Conservation (phyloP, 495 filamentous ascomycete species). For the Bathelium albidoporum region DNA sequence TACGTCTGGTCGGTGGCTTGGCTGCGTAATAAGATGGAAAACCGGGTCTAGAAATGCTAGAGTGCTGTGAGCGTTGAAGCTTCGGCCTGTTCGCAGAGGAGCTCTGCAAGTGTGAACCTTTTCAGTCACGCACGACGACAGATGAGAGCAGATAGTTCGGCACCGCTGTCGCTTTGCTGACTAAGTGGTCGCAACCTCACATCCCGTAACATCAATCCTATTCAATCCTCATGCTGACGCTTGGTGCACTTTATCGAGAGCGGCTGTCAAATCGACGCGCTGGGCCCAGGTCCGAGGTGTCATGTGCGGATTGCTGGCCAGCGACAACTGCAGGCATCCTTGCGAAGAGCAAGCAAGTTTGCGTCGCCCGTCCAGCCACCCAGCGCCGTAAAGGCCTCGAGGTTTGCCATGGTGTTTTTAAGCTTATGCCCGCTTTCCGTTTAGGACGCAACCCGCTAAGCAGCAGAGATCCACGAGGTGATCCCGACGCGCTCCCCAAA, state of each 20-base stretch:
- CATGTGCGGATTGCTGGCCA: background rate
- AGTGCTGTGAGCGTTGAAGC: background rate
- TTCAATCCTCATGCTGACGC: background rate
- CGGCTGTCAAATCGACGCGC: too few relatives aligned
- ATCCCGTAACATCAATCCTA: background rate
- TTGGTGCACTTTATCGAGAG: background rate
- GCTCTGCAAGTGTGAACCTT: background rate
- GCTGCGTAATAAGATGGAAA: background rate
- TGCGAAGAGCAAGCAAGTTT: background rate
- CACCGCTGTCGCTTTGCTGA: background rate
- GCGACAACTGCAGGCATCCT: background rate
- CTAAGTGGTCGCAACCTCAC: too few relatives aligned
- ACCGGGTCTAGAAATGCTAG: background rate
- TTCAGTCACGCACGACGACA: background rate
- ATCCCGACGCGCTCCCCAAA: too few relatives aligned
- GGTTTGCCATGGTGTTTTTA: background rate
- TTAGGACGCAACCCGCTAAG: too few relatives aligned
- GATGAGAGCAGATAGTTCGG: background rate
- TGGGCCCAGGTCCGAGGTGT: too few relatives aligned
- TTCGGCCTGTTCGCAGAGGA: background rate
- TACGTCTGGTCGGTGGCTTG: background rate
- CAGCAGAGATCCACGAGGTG: too few relatives aligned
- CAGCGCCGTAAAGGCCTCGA: too few relatives aligned
- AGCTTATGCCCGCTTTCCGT: background rate
- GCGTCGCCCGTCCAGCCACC: too few relatives aligned